Conservation (phyloP, 768 basidiomycete species). For the Rhizopogon vesiculosus region DNA sequence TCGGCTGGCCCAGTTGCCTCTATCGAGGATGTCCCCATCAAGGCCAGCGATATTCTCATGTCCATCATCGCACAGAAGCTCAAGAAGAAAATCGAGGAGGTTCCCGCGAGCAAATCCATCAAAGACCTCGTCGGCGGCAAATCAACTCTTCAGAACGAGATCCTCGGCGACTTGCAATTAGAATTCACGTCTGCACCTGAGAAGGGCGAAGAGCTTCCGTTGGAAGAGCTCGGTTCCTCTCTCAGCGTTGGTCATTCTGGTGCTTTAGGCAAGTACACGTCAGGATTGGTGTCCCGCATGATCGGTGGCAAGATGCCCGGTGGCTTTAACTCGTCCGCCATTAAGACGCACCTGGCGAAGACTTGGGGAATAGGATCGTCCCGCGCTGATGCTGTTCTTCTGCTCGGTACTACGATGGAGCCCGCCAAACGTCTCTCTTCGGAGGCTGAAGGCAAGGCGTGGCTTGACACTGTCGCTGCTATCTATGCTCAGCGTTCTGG, state of each 20-base stretch:
- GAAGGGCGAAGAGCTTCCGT: constrained; percentile 95
- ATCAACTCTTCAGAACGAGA: constrained; percentile 98
- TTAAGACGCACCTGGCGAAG: constrained; percentile 86
- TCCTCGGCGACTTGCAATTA: constrained; percentile 92
- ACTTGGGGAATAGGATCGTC: constrained; percentile 92
- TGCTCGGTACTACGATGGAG: constrained; percentile 89
- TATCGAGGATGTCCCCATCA: constrained; percentile 89
- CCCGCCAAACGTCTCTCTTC: constrained; percentile 90
- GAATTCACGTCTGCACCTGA: constrained; percentile 95
- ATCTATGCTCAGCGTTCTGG: constrained; percentile 88
- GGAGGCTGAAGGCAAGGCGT: constrained; percentile 89
- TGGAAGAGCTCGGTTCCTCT: constrained; percentile 91
- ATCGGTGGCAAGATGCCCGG: constrained; percentile 98
- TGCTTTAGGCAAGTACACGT: constrained; percentile 90
- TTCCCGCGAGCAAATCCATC: constrained; percentile 90
- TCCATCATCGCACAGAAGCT: constrained; percentile 95
- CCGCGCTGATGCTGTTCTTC: constrained; percentile 85
- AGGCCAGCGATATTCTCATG: constrained; percentile 82
- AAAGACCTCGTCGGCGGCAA: constrained; percentile 99
- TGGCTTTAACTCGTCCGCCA: constrained; percentile 92
- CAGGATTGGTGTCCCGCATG: constrained; percentile 84
- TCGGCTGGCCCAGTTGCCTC: constrained; percentile 61
- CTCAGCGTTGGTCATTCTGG: constrained; percentile 79
- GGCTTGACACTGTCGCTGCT: constrained; percentile 83
- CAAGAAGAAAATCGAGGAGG: constrained; percentile 89